A percentile compares a stretch with the other conserved stretches of the same genome.
phyloP scores from a whole-genome alignment of 352 stramenopile genomes.

The Pythium graminicola region DNA sequence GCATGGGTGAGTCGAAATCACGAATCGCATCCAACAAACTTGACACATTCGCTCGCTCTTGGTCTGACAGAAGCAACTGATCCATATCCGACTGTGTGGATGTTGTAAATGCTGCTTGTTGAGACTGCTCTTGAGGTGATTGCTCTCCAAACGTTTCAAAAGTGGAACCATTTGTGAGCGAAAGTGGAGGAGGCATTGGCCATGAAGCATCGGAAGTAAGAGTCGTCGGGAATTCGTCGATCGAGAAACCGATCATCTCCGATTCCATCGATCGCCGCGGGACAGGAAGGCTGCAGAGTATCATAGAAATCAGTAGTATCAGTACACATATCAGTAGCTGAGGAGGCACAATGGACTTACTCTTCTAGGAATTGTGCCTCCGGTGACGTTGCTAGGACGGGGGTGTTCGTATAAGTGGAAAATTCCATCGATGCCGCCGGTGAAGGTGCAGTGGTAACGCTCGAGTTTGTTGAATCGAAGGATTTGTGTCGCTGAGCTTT shows the following conservation, averaged over 20 bases:
- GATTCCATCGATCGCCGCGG: slow-evolving; percentile 31
- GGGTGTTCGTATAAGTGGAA: slow-evolving; percentile 18
- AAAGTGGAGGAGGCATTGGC: slow-evolving; percentile 24
- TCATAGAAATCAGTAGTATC: no score
- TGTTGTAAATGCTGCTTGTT: not conserved
- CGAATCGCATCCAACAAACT: slow-evolving; percentile 65
- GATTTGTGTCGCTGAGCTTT: slow-evolving; percentile 58
- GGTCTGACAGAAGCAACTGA: slow-evolving; percentile 49
- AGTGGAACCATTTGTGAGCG: slow-evolving; percentile 13
- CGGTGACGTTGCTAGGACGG: slow-evolving; percentile 31
- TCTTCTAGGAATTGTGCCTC: slow-evolving; percentile 45
- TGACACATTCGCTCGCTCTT: slow-evolving; percentile 52
- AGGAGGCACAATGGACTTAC: slow-evolving; percentile 34
- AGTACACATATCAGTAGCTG: no score
- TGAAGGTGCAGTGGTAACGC: slow-evolving; percentile 22
- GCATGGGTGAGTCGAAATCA: slow-evolving; percentile 47
- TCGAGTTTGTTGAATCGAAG: slow-evolving; percentile 54
- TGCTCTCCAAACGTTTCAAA: slow-evolving; percentile 19
- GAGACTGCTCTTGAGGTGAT: not conserved
- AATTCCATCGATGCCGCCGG: slow-evolving; percentile 39
- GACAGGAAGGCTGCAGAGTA: not conserved
- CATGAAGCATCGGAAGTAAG: slow-evolving; percentile 41
- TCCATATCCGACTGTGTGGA: slow-evolving; percentile 11
- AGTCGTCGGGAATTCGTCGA: slow-evolving; percentile 54
- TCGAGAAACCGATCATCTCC: slow-evolving; percentile 65